Evolutionary conservation across 2,329 filamentous ascomycete genomes (phyloP), one percentile per base, ranked within the genome.

Genomic region (Colletotrichum cuscutae): DNA sequence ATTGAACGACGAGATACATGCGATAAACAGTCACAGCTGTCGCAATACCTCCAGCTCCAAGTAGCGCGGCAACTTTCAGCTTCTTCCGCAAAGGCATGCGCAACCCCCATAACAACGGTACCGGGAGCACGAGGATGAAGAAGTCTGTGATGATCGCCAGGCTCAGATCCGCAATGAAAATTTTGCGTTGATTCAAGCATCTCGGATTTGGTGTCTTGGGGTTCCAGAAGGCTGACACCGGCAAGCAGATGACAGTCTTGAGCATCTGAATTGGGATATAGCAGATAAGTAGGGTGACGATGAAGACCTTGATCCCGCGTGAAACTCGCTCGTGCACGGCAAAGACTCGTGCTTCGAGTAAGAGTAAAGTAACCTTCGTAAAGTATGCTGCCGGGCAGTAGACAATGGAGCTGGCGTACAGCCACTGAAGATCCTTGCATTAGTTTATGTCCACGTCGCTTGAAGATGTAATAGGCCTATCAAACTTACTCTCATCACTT

Each of bases 91-190:
- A 35, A 1, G 78, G 73, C 66, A 80, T 75, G 19, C 77, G 76
- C 37, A 83, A 69, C 1, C 73, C 76, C 79, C 78, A 81, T 1
- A 78, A 78, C 58, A 83, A 69, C 0, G 79, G 77, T 9, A 82
- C 75, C 3, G 82, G 82, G 6, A 84, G 65, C 9, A 81, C 15
- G 30, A 83, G 75, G 22, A 83, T 80, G 49, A 80, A 75, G 28
- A 80, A 67, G 66, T 83, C 81, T 26, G 79, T 82, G 6, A 82
- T 46, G 15, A 80, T 77, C 54, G 78, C 80, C 13, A 82, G 70
- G 13, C 77, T 72, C 1, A 80, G 76, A 54, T 83, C 82, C 11
- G 78, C 76, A 4, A 80, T 76, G 68, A 83, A 84, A 6, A 84
- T 58, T 28, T 76, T 77, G 5, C 76, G 69, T 54, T 81, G 77